Base-by-base conservation (phyloP, 129 eudicot species). In the Rutidosis leptorrhynchoides region DNA sequence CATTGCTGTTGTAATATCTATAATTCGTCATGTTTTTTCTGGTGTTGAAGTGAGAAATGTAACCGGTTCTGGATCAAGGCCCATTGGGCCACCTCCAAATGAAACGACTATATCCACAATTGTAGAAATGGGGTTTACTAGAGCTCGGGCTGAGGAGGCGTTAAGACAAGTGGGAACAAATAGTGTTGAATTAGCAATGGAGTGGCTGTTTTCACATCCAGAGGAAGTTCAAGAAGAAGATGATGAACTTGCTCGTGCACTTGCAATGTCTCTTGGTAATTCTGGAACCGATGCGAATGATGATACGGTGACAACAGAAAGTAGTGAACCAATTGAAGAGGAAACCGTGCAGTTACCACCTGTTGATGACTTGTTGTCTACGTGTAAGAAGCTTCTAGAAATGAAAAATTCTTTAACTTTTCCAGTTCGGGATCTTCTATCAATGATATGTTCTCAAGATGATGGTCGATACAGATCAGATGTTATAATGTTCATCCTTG, bases 171-270 rank as follows among this genome's bases (percentile, higher is more conserved):
- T 94, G 69, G 99, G 95, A 48, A 82, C 97, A 24, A 87, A 94
- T 67, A 89, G 95, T 27, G 99, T 94, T 77, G 99, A 94, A 85
- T 72, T 94, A 77, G 99, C 99, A 62, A 94, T 89, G 97, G 99
- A 94, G 63, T 94, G 99, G 99, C 68, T 94, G 64, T 86, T 94
- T 76, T 82, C 96, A 27, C 99, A 94, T 75, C 89, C 95, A 40
- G 99, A 94, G 78, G 97, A 89, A 75, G 79, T 70, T 37, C 99
- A 74, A 78, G 99, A 94, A 78, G 99, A 94, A 75, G 95, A 89
- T 76, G 99, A 94, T 79, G 99, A 94, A 69, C 95, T 94, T 74
- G 99, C 99, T 62, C 95, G 97, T 54, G 99, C 99, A 67, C 97
- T 94, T 60, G 99, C 96, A 23, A 89, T 94, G 99, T 94, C 99